Evolutionary conservation across 768 basidiomycete species (phyloP).

Genomic region (Lactarius akahatsu): DNA sequence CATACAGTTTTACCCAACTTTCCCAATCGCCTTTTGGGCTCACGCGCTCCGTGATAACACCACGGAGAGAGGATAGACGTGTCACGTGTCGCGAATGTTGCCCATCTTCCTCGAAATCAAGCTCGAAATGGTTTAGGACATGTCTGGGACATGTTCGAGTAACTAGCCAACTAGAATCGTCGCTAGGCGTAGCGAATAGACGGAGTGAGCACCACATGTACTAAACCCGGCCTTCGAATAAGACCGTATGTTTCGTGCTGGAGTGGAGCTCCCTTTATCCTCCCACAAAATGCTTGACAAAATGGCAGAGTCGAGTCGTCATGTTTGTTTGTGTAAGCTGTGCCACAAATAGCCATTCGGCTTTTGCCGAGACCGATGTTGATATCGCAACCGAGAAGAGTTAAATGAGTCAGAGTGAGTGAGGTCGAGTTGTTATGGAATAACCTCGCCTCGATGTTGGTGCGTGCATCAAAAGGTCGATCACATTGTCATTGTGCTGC

Average conservation of each 20-base stretch:
- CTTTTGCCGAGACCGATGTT: background rate
- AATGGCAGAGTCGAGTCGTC: no score
- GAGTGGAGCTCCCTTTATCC: no score
- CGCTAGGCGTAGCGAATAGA: no score
- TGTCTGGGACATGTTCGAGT: background rate
- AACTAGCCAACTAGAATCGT: no score
- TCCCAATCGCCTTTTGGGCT: background rate
- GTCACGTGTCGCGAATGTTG: background rate
- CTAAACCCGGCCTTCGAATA: no score
- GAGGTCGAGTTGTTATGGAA: background rate
- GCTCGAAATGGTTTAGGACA: background rate
- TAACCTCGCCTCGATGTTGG: conserved; percentile 1
- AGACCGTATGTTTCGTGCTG: no score
- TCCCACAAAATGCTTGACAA: no score
- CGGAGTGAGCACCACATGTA: no score
- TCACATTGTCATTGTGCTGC: background rate
- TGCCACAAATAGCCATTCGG: background rate
- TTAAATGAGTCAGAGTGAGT: background rate
- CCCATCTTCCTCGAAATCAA: background rate
- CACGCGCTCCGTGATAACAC: background rate
- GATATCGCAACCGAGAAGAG: background rate
- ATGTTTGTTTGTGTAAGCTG: background rate
- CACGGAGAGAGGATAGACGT: background rate
- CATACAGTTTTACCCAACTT: background rate
- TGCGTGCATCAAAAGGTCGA: conserved; percentile 15